Base-by-base conservation (phyloP, 495 filamentous ascomycete genomes). In the Evernia prunastri region DNA sequence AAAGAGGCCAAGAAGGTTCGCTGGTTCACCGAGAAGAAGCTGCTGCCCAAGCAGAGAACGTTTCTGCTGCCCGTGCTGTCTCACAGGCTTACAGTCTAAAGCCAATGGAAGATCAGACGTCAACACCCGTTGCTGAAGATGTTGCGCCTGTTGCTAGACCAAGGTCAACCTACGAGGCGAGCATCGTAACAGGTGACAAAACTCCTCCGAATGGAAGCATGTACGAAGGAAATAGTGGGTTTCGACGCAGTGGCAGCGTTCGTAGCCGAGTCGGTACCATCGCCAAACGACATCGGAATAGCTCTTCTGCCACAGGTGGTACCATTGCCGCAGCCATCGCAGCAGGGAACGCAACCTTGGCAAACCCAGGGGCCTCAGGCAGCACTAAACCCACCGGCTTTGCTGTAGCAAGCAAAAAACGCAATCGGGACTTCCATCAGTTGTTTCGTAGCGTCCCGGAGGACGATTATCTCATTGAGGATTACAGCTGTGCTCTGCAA, bases 401-500 rank as follows among this genome's bases (percentile, higher is more conserved):
- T 75, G 93, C 95, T 59, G 91, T 97, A 58, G 94, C 94, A 56
- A 93, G 87, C 71, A 95, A 93, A 75, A 96, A 94, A 76, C 86
- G 94, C 33, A 99, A 99, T 73, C 81, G 90, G 36, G 95, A 97
- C 72, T 99, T 97, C 66, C 94, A 99, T 70, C 82, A 84, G 54
- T 76, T 96, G 23, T 99, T 99, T 80, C 87, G 90, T 72, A 97
- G 91, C 67, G 95, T 99, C 1, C 94, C 94, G 2, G 94, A 99
- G 64, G 94, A 97, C 68, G 94, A 99, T 72, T 97, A 94, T 67
- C 80, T 99, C 15, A 97, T 99, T 65, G 94, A 99, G 72, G 94
- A 99, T 74, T 99, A 97, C 72, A 96, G 95, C 71, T 96, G 92
- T 71, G 94, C 94, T 20, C 74, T 99, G 23, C 94, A 99, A 72